Conservation (phyloP, 1,284 basidiomycete genomes). For the Peniophora sp. region DNA sequence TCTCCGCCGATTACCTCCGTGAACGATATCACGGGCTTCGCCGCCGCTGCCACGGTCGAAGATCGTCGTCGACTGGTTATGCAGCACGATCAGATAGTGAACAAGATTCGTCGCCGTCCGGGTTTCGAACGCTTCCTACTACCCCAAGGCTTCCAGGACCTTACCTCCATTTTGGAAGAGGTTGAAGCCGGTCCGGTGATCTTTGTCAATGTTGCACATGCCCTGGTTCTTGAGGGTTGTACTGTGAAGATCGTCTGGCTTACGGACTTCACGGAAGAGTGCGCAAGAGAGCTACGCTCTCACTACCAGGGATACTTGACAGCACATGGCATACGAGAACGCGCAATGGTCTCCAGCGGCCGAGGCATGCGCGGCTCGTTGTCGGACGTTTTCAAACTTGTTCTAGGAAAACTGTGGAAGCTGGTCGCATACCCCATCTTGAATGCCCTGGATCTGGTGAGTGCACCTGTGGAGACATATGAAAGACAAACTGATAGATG, state of each 20-base stretch:
- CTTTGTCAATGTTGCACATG: neutral
- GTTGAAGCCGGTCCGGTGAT: neutral
- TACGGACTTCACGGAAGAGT: slow-evolving; percentile 15
- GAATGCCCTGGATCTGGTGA: no score
- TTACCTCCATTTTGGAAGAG: neutral
- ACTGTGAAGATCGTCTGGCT: slow-evolving; percentile 7
- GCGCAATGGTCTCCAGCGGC: neutral
- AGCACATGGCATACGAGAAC: neutral
- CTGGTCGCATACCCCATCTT: no score
- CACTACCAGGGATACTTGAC: no score
- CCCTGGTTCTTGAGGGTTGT: neutral
- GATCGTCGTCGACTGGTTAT: neutral
- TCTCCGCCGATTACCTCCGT: no score
- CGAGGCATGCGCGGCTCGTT: no score
- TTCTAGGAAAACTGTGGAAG: no score
- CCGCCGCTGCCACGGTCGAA: no score
- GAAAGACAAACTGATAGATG: no score
- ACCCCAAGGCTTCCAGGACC: neutral
- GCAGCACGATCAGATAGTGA: neutral
- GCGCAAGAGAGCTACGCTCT: neutral
- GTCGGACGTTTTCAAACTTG: no score
- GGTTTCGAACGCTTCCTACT: slow-evolving; percentile 7
- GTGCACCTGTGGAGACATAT: no score
- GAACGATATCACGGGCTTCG: no score
- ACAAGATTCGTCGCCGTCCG: slow-evolving; percentile 1